Evolutionary conservation across 352 stramenopile genomes (phyloP), one percentile per base, ranked within the genome.

Genomic region (Globisporangium rhizosaccharum): DNA sequence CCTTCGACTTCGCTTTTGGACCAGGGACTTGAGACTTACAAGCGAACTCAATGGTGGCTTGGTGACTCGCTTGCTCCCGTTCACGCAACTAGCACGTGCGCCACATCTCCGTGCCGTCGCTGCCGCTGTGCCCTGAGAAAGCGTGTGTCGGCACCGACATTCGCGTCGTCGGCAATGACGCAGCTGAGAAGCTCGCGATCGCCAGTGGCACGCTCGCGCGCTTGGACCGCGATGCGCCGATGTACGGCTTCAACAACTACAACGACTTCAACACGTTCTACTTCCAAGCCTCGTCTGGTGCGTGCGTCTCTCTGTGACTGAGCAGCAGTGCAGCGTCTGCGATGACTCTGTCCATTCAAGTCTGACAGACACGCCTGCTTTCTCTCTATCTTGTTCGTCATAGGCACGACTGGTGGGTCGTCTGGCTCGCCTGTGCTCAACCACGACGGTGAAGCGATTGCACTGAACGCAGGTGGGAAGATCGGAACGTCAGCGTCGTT

Each of bases 241-340:
- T 87, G 48, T 98, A 98, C 51, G 86, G 85, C 8, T 88, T 67
- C 55, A 94, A 94, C 63, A 94, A 76, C 58, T 97, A 97, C 84
- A 95, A 94, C 63, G 92, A 98, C 63, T 96, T 96, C 54, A 96
- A 96, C 69, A 97, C 90, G 50, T 98, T 98, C 67, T 98, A 98
- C 73, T 92, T 92, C 58, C 82, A 92, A 56, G 90, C 90, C 44
- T 94, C 86, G 23, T 96, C 86, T 15, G 79, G 77, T 75, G 70
- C 41, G 42, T 18, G 14, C 18, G 10, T 37, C 14, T 26, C 11
- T 4, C 11, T 7, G 23, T 5, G 20, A 51, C 10, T 33, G n/a
- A 51, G 12, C 11, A 5, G 41, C 15, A 14, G 41, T 20, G 14
- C 18, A 23, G 18, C 41, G 17, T 46, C 30, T 36, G 30, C 33